Conservation (phyloP, 352 stramenopile species). For the Pythium aristosporum region DNA sequence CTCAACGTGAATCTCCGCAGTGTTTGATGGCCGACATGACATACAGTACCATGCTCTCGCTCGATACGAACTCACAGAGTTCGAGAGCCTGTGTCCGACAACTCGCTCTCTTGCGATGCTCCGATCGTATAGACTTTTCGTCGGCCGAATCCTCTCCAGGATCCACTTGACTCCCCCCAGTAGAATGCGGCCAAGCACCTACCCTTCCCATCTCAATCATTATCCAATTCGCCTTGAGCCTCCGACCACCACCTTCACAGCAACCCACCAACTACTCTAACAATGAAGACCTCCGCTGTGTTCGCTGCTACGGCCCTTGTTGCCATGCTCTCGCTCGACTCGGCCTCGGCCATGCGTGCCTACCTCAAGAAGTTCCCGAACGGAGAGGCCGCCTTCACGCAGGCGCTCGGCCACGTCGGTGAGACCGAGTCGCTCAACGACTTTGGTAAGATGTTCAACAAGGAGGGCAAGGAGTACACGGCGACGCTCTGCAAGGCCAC, state of each 20-base stretch:
- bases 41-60: too few species aligned
- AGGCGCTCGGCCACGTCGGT: slow-evolving; percentile 16
- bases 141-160: too few species aligned
- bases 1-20: too few species aligned
- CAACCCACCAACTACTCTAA: not conserved
- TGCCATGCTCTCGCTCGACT: slow-evolving; percentile 68
- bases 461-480: too few species aligned
- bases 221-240: not conserved
- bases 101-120: too few species aligned
- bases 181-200: too few species aligned
- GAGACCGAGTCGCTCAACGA: too few species aligned
- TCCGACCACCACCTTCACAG: not conserved
- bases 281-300: slow-evolving; percentile 74
- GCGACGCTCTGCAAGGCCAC: slow-evolving; percentile 33
- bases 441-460: slow-evolving; percentile 40
- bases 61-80: too few species aligned
- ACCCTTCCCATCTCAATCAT: not conserved
- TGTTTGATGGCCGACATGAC: too few species aligned
- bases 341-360: slow-evolving; percentile 39
- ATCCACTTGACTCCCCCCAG: too few species aligned
- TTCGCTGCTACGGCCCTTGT: slow-evolving; percentile 34
- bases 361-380: slow-evolving; percentile 46
- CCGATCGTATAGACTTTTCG: too few species aligned
- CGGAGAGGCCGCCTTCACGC: slow-evolving; percentile 15
- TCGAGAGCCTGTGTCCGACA: too few species aligned